Evolutionary conservation across 23 red algal species (phyloP), one percentile per base, ranked within the genome.

Genomic region (Cyanidium caldarium): DNA sequence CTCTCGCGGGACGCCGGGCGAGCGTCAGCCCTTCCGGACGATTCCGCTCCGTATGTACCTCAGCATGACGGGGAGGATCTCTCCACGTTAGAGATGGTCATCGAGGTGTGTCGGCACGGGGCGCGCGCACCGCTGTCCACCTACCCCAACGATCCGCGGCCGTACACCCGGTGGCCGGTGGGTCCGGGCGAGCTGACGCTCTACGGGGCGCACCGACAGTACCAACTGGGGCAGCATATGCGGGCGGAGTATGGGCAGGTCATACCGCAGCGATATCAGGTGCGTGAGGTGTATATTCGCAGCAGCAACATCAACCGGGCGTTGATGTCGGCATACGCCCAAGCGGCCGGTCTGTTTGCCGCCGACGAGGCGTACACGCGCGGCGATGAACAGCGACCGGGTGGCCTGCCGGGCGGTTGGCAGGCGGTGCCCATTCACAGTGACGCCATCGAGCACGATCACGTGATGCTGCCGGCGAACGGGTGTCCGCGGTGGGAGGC

Each of bases 71-170:
- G n/a, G n/a, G n/a, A n/a, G n/a, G n/a, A n/a, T n/a, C n/a, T 28
- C 51, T 14, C 51, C 23, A 28, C 51, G 5, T 28, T 61, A 5
- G 21, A 28, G 10, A 61, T 86, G 65, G 78, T 78, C 31, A 67
- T 81, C 2, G 89, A 87, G 71, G 39, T 94, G 45, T 94, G 89
- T 73, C 80, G 89, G 7, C 89, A 94, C 71, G 89, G 89, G 28
- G 89, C 78, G 35, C 76, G 89, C 12, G 58, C 78, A 10, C 89
- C 89, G 26, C 71, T 94, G 14, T 42, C 70, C 37, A 69, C 80
- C 2, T 94, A 86, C 37, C 78, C 89, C 0, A 41, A 72, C 38
- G 89, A 94, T 35, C 76, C 76, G 37, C 66, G 72, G 38, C 89
- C 89, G 45, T 73, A 72, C 37, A 46, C 39, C 61, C 39, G 56